Percentiles rank a stretch among this genome's conserved stretches.
Conservation (phyloP, 1,284 basidiomycete genomes). For the Cryptococcus hybrid region DNA sequence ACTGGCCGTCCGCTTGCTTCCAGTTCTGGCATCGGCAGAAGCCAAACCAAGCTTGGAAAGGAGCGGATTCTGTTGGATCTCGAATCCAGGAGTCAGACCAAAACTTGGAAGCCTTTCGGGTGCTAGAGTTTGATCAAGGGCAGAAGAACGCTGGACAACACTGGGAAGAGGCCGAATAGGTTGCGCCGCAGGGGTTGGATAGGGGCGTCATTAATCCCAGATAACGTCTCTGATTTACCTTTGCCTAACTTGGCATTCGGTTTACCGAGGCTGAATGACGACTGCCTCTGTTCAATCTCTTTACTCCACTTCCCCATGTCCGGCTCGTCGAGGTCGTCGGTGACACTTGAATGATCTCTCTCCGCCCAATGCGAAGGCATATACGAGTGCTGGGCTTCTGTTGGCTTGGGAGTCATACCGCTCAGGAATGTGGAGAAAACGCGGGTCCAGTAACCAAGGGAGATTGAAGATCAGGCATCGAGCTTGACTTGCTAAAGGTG, state of each 20-base stretch:
- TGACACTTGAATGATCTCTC: not conserved
- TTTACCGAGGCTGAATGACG: slow-evolving; percentile 30
- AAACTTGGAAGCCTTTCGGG: slow-evolving; percentile 46
- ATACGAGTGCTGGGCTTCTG: slow-evolving; percentile 17
- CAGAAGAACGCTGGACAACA: slow-evolving; percentile 26
- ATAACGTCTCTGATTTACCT: not conserved
- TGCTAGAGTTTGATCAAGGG: slow-evolving; percentile 45
- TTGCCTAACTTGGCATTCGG: slow-evolving; percentile 17
- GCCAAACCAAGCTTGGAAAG: slow-evolving; percentile 3
- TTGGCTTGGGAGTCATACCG: slow-evolving; percentile 23
- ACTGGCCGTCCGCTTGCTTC: slow-evolving; percentile 47
- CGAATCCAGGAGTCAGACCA: slow-evolving; percentile 16
- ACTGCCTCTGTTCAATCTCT: slow-evolving; percentile 39
- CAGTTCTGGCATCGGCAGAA: slow-evolving; percentile 29
- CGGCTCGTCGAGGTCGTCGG: not conserved
- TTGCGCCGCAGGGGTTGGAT: slow-evolving; percentile 1
- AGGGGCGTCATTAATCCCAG: not conserved
- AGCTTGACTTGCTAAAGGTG: slow-evolving; percentile 39
- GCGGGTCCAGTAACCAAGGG: slow-evolving; percentile 43
- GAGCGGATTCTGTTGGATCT: not conserved
- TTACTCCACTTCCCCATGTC: slow-evolving; percentile 33
- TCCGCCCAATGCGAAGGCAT: slow-evolving; percentile 4
- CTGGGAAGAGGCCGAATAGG: slow-evolving; percentile 23
- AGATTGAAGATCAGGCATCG: slow-evolving; percentile 59
- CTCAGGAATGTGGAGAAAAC: slow-evolving; percentile 21